phyloP scores from a whole-genome alignment of 2,329 filamentous ascomycete genomes.

The Trichoderma lentiforme region DNA sequence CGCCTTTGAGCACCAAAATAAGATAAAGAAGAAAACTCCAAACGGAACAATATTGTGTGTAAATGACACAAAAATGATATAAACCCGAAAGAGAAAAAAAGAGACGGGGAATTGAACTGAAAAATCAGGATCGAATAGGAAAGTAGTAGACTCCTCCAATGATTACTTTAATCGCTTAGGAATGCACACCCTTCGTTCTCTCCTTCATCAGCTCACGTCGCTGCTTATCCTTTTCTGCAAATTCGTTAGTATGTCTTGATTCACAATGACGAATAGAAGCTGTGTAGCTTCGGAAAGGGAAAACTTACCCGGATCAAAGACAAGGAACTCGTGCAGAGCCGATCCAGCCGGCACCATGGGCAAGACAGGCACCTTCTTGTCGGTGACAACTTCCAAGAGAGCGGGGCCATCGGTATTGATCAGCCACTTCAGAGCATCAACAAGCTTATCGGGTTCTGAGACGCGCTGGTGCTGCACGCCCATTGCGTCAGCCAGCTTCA shows the following conservation, averaged over 20 bases:
- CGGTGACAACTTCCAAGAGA: constrained; percentile 85
- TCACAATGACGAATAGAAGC: background rate
- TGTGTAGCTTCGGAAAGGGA: background rate
- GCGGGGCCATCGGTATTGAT: constrained; percentile 88
- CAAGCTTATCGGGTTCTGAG: constrained; percentile 71
- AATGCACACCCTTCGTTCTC: constrained; percentile 54
- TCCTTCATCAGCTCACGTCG: constrained; percentile 65
- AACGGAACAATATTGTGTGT: constrained; percentile 8
- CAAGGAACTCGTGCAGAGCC: constrained; percentile 85
- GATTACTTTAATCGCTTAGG: constrained; percentile 11
- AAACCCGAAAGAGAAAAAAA: background rate
- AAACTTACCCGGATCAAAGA: constrained; percentile 33
- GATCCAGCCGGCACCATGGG: constrained; percentile 93
- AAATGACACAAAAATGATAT: background rate
- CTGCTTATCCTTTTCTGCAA: constrained; percentile 62
- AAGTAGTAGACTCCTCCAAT: background rate
- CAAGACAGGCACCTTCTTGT: constrained; percentile 89
- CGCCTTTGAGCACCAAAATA: constrained; percentile 1
- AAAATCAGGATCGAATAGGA: background rate
- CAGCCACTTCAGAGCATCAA: constrained; percentile 80
- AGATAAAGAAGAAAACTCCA: constrained; percentile 6
- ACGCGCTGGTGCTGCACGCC: constrained; percentile 72
- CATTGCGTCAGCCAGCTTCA: constrained; percentile 91
- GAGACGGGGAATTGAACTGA: background rate
- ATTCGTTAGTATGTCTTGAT: constrained; percentile 33